Conservation (phyloP, 1,284 basidiomycete genomes). For the Hypsizygus ulmarius region DNA sequence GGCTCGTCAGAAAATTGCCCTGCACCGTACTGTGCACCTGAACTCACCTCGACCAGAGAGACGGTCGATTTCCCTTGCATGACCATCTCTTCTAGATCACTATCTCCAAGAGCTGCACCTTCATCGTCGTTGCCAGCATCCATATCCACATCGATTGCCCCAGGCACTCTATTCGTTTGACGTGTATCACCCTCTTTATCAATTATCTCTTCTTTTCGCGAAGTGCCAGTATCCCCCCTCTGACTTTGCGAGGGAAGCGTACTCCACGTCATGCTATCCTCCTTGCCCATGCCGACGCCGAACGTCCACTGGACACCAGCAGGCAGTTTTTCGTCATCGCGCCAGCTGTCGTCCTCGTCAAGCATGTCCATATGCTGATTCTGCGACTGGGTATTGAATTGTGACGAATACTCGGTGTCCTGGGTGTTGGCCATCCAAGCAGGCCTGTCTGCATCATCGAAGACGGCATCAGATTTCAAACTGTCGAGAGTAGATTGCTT, state of each 20-base stretch:
- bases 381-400: conserved; percentile 32
- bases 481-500: conserved; percentile 55
- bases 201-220: conserved; percentile 17
- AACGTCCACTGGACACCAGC: conserved; percentile 58
- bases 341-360: conserved; percentile 73
- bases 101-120: conserved; percentile 30
- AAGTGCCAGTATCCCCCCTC: conserved; percentile 33
- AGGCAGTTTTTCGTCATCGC: conserved; percentile 59
- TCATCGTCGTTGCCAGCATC: conserved; percentile 30
- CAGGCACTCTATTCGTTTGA: conserved; percentile 18
- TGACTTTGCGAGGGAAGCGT: conserved; percentile 57
- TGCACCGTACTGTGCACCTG: conserved; percentile 4
- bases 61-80: conserved; percentile 38
- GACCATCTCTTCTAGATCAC: conserved; percentile 41
- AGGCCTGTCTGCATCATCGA: conserved; percentile 41
- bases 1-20: conserved; percentile 1
- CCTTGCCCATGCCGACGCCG: conserved; percentile 40
- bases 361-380: conserved; percentile 26
- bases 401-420: conserved; percentile 50
- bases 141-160: conserved; percentile 24
- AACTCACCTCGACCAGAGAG: conserved; percentile 45
- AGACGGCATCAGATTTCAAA: conserved; percentile 51
- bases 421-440: conserved; percentile 60
- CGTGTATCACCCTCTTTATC: conserved; percentile 4
- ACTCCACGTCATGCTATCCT: conserved; percentile 73